Base-by-base conservation (phyloP, 768 basidiomycete genomes). In the Ramaria rubella region DNA sequence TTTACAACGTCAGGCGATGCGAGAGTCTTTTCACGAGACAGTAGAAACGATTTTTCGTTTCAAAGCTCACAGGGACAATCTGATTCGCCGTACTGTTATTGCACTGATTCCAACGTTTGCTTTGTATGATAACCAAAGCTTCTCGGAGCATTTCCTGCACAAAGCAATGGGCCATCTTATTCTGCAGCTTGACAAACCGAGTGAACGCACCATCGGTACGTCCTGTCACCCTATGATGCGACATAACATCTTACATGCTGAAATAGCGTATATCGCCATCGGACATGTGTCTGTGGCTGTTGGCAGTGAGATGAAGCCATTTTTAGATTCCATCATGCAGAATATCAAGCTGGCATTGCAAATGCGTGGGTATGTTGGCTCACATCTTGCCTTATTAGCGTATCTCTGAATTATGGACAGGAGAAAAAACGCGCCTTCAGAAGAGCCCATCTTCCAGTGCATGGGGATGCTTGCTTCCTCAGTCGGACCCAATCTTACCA, bases 381-480 rank as follows among this genome's bases (percentile, higher is more conserved):
- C 21, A 2, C 46, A 55, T 44, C 4, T 51, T 24, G 53, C 42
- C 48, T 23, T 23, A 14, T 48, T 15, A 31, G 34, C 14, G 15
- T 26, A 29, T 29, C 21, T 24, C 24, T 52, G 33, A 23, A 36
- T 11, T n/a, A 31, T 58, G 23, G 49, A 33, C 55, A 86, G 83
- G 57, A 85, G 86, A 66, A 95, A 94, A 77, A 94, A 92, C 66
- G 90, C 93, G 1, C 89, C 90, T 2, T 85, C 87, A 15, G 94
- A 97, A 69, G 93, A 93, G 61, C 88, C 94, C 0, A 93, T 98
- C 58, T 98, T 99, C 66, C 91, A 97, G 76, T 98, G 96, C 70
- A 81, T 99, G 58, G 92, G 92, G 34, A 95, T 97, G 93, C 76
- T 99, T 42, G 92, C 94, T 1, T 82, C 85, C 1, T 91, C 96